phyloP scores from a whole-genome alignment of 139 green algal genomes.

The Spirogloea muscicola region DNA sequence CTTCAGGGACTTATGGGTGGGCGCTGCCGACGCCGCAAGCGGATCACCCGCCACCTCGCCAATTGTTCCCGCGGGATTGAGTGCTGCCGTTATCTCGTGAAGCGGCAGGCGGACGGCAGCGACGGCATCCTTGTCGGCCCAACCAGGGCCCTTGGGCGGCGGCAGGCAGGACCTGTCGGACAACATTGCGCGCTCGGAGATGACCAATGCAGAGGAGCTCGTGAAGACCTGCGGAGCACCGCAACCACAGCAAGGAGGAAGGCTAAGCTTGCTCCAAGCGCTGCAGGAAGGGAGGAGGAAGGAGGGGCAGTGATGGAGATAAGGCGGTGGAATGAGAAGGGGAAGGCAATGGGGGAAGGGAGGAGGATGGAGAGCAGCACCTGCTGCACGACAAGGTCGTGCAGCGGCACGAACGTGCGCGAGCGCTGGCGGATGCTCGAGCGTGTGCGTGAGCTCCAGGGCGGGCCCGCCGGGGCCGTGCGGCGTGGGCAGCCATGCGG shows the following conservation, averaged over 20 bases:
- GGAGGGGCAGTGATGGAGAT: neutral
- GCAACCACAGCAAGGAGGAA: too few species aligned
- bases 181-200: neutral
- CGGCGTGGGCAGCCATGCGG: conserved; percentile 14
- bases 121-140: neutral
- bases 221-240: neutral
- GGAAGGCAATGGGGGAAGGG: neutral
- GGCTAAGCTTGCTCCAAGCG: neutral
- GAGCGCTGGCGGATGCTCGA: conserved; percentile 1
- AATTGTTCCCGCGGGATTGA: neutral
- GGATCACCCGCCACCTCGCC: too few species aligned
- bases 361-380: neutral
- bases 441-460: conserved; percentile 21
- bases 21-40: too few species aligned
- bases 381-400: conserved; percentile 7
- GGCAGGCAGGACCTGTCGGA: neutral
- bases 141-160: neutral
- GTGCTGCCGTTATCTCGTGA: neutral
- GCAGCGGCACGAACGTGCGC: conserved; percentile 2
- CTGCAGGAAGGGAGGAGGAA: conserved; percentile 2
- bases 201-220: neutral
- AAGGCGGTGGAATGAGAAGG: neutral
- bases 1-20: conserved; percentile 1
- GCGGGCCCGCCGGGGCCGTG: neutral
- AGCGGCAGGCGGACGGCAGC: neutral